Evolutionary conservation across 257 asterid species (phyloP), one percentile per base, ranked within the genome.

Genomic region (Ophiorrhiza pumila): DNA sequence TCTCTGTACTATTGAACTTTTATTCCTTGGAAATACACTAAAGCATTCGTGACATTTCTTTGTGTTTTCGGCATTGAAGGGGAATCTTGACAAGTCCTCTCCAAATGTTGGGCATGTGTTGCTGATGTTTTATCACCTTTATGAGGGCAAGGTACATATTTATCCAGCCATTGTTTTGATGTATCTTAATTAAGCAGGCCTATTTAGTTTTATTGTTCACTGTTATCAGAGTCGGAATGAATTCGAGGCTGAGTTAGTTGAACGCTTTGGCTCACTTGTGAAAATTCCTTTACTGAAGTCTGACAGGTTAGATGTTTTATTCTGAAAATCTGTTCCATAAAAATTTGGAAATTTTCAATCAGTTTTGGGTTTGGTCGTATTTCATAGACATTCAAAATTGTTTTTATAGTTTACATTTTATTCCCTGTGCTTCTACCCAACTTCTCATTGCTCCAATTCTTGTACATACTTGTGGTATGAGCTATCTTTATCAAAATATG

Each of bases 11-110:
- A 52, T 45, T 34, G 45, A 57, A 23, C 58, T 55, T 77, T 53
- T 67, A 5, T 71, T 55, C 52, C 46, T 56, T 17, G 32, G 55
- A 37, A 50, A 68, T 47, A 39, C 75, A 39, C 39, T 71, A 46
- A 66, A 47, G 67, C 63, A 29, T 68, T 78, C 45, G 47, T 76
- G 77, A 45, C 29, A 70, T 39, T 56, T 78, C 56, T 57, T 65
- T 82, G 68, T 13, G n/a, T 61, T 56, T 77, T 74, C 74, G 80
- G 68, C 60, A 73, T 73, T 74, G 74, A 55, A 94, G 99, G 99
- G 99, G 77, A 90, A 90, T 81, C 99, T 94, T 78, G 99, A 94
- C 88, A 87, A 84, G 81, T 83, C 95, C 72, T 85, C 97, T 72
- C 88, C 95, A 49, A 87, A 85, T 83, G 97, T 87, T 79, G 99